phyloP scores from a whole-genome alignment of 768 basidiomycete genomes.

The Leucosporidium creatinivorum region DNA sequence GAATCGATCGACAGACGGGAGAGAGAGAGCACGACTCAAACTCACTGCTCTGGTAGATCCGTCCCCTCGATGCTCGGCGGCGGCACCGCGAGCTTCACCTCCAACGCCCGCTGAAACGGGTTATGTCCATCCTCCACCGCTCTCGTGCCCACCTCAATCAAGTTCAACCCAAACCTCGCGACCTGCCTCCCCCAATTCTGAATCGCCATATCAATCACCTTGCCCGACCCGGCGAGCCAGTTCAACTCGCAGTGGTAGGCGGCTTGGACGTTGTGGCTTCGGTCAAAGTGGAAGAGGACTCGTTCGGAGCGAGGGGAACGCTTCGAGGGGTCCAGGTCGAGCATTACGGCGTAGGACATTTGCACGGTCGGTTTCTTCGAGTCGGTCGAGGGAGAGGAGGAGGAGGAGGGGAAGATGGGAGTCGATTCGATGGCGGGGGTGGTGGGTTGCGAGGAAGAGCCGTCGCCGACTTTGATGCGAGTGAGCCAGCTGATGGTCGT shows the following conservation, averaged over 20 bases:
- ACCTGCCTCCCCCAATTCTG: slow-evolving; percentile 72
- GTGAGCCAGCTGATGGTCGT: too few species aligned
- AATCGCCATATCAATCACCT: slow-evolving; percentile 80
- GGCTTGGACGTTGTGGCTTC: slow-evolving; percentile 88
- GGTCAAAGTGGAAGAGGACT: slow-evolving; percentile 74
- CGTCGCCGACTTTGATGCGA: too few species aligned
- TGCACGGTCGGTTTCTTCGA: slow-evolving; percentile 34
- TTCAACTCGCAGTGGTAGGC: slow-evolving; percentile 96
- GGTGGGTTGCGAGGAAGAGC: neutral
- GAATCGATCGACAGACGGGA: slow-evolving; percentile 39
- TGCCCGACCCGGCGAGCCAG: slow-evolving; percentile 91
- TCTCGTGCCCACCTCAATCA: slow-evolving; percentile 56
- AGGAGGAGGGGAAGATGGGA: slow-evolving; percentile 3
- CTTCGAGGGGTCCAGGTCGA: slow-evolving; percentile 66
- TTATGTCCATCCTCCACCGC: slow-evolving; percentile 51
- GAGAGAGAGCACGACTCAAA: slow-evolving; percentile 75
- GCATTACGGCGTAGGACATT: slow-evolving; percentile 80
- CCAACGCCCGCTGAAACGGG: slow-evolving; percentile 84
- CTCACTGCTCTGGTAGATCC: slow-evolving; percentile 48
- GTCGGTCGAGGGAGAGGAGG: slow-evolving; percentile 4
- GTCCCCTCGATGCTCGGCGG: slow-evolving; percentile 50
- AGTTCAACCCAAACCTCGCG: slow-evolving; percentile 78
- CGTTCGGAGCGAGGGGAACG: slow-evolving; percentile 29
- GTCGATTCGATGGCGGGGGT: slow-evolving; percentile 2
- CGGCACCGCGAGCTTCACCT: slow-evolving; percentile 64